A percentile compares a stretch with the other conserved stretches of the same genome.
Evolutionary conservation across 352 stramenopile species (phyloP).

Genomic region (Phytophthora melonis): DNA sequence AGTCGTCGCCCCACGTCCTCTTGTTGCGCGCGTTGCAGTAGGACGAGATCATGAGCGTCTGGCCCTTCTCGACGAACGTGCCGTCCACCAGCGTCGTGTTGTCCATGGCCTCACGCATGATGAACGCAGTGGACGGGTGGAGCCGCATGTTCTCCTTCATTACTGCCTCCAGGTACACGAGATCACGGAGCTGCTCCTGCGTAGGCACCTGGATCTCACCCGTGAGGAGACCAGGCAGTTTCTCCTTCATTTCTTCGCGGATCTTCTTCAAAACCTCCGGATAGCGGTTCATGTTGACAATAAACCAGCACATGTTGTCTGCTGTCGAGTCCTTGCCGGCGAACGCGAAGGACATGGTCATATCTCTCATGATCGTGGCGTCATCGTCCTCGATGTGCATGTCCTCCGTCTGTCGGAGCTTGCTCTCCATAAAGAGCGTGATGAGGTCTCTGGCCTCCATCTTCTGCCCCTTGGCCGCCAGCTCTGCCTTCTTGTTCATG

Average conservation of each 20-base stretch:
- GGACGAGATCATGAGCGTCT: conserved; percentile 39
- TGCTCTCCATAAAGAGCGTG: conserved; percentile 52
- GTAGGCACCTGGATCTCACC: conserved; percentile 41
- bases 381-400: conserved; percentile 40
- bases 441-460: conserved; percentile 55
- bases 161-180: conserved; percentile 71
- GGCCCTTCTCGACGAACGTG: conserved; percentile 38
- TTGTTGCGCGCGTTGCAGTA: conserved; percentile 46
- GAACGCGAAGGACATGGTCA: conserved; percentile 81
- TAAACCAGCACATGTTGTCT: conserved; percentile 70
- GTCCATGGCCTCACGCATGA: conserved; percentile 55
- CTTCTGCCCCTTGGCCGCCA: conserved; percentile 55
- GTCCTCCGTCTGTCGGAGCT: conserved; percentile 28
- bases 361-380: conserved; percentile 66
- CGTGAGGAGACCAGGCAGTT: conserved; percentile 41
- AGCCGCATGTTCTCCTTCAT: conserved; percentile 76
- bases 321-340: conserved; percentile 82
- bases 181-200: conserved; percentile 51
- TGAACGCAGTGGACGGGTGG: conserved; percentile 64
- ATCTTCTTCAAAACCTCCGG: conserved; percentile 63
- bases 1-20: conserved; percentile 59
- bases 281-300: conserved; percentile 72
- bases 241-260: conserved; percentile 59
- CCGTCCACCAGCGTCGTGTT: conserved; percentile 44
- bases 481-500: conserved; percentile 52